Conservation (phyloP, 2,329 filamentous ascomycete genomes). For the Sporothrix dimorphospora region DNA sequence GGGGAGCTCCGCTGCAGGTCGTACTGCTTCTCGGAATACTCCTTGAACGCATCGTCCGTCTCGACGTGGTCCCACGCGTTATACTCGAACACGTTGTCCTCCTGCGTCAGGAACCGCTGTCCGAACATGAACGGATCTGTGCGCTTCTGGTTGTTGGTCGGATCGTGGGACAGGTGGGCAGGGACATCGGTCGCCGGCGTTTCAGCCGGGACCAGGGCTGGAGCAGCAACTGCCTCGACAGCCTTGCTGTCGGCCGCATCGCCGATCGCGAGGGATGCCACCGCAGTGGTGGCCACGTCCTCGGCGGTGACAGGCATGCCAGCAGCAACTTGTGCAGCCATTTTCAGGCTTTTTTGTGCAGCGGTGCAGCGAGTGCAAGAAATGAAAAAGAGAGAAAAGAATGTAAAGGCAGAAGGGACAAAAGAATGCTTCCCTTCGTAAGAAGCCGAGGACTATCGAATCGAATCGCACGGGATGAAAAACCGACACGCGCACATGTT, state of each 20-base stretch:
- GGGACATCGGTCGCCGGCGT: constrained; percentile 42
- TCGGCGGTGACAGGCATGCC: constrained; percentile 22
- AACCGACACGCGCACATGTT: constrained; percentile 31
- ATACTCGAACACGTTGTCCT: constrained; percentile 92
- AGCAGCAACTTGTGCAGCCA: constrained; percentile 27
- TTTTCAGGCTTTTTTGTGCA: constrained; percentile 16
- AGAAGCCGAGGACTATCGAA: constrained; percentile 28
- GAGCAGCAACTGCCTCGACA: background rate
- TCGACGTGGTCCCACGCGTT: constrained; percentile 99
- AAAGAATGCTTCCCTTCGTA: background rate
- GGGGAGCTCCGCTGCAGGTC: constrained; percentile 81
- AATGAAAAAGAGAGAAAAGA: constrained; percentile 5
- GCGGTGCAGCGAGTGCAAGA: too few relatives aligned
- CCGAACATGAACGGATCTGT: constrained; percentile 95
- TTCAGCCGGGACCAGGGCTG: background rate
- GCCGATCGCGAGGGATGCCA: constrained; percentile 30
- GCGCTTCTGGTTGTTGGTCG: constrained; percentile 76
- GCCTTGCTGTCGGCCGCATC: constrained; percentile 1
- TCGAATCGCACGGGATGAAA: constrained; percentile 27
- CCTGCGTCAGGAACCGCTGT: constrained; percentile 78
- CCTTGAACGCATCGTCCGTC: constrained; percentile 84
- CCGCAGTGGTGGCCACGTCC: constrained; percentile 25
- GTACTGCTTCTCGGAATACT: constrained; percentile 84
- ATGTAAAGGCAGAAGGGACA: background rate
- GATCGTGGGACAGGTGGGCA: constrained; percentile 71